These are phyloP conservation scores for Cladosporium sp. DNA, from an alignment of 2,329 filamentous ascomycete genomes.

Conservation along the genomic window DNA sequence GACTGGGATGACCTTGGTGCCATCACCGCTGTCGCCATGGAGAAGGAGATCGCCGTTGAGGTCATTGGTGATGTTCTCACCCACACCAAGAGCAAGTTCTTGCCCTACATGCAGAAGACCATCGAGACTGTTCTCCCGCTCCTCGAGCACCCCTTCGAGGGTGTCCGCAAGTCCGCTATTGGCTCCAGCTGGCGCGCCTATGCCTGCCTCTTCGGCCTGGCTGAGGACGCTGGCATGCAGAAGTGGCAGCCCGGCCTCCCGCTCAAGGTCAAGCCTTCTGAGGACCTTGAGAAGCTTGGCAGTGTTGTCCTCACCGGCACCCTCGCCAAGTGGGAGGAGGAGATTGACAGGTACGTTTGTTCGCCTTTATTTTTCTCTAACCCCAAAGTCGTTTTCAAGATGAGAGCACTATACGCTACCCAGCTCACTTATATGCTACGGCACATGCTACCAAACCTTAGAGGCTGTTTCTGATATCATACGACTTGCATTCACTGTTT, in stretches of 20 bases:
- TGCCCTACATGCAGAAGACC: constrained; percentile 86
- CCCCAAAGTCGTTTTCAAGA: constrained; percentile 55
- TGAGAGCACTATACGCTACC: constrained; percentile 87
- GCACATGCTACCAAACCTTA: constrained; percentile 38
- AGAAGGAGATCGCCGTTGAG: constrained; percentile 97
- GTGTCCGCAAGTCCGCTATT: constrained; percentile 87
- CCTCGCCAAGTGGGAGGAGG: constrained; percentile 81
- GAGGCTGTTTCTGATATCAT: constrained; percentile 52
- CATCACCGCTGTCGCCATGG: constrained; percentile 84
- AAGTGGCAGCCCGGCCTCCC: constrained; percentile 92
- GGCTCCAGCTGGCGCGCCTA: constrained; percentile 92
- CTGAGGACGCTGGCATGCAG: constrained; percentile 71
- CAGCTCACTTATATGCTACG: constrained; percentile 98
- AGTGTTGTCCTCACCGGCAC: constrained; percentile 83
- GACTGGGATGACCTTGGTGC: constrained; percentile 82
- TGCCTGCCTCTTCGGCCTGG: constrained; percentile 83
- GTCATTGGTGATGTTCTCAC: constrained; percentile 91
- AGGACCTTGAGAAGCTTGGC: constrained; percentile 79
- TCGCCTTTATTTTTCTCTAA: constrained; percentile 19
- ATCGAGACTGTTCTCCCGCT: constrained; percentile 79
- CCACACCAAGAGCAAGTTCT: constrained; percentile 75
- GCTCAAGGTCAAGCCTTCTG: constrained; percentile 73
- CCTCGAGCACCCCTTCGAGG: constrained; percentile 86
- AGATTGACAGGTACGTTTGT: constrained; percentile 83
- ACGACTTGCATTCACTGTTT: constrained; percentile 15